These are phyloP conservation scores for Paramyrothecium sp. DNA, from an alignment of 2,329 filamentous ascomycete species.

Conservation along the genomic window DNA sequence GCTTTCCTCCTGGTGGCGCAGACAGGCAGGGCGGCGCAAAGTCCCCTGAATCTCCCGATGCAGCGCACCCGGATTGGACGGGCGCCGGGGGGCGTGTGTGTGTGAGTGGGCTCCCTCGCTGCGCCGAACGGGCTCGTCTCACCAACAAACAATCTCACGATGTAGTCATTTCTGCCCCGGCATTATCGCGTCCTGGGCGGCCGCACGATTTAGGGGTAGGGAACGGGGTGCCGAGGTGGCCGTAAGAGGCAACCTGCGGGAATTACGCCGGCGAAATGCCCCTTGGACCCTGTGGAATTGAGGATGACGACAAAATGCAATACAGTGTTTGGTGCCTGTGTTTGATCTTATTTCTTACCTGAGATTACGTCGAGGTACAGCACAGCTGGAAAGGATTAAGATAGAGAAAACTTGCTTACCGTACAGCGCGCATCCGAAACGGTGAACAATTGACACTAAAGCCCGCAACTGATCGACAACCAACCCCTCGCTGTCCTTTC, in stretches of 20 bases:
- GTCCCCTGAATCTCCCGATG: background rate
- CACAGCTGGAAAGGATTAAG: no score
- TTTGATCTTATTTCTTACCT: background rate
- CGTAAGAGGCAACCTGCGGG: background rate
- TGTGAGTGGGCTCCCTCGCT: background rate
- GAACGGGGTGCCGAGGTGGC: background rate
- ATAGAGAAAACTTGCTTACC: background rate
- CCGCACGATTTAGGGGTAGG: background rate
- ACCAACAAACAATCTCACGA: background rate
- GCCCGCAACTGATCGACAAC: background rate
- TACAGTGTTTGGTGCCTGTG: background rate
- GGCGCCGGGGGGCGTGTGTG: no score
- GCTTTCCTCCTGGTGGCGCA: no score
- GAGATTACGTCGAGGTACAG: background rate
- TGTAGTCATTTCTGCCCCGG: background rate
- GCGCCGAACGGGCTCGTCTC: background rate
- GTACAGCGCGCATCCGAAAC: background rate
- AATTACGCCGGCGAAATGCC: no score
- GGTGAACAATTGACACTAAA: background rate
- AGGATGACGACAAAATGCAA: background rate
- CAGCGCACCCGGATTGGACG: no score
- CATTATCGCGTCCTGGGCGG: background rate
- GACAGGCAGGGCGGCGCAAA: background rate
- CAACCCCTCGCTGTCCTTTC: background rate
- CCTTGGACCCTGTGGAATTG: no score